Evolutionary conservation across 192 early-diverging fungal genomes (phyloP), one percentile per base, ranked within the genome.

Genomic region (Coemansia sp.): DNA sequence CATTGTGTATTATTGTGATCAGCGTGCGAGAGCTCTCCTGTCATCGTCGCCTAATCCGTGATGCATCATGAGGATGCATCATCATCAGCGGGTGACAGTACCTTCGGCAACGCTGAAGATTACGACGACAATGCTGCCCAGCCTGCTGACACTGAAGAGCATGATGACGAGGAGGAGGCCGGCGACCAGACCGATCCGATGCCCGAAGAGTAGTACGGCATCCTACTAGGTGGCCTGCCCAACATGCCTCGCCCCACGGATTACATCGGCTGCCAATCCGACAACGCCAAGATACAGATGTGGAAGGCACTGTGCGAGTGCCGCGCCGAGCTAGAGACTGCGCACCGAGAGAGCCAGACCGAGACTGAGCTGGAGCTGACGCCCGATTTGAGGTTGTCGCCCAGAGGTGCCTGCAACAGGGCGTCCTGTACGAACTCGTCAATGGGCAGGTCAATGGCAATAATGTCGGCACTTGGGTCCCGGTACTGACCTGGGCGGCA

Each of bases 371-470:
- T n/a, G n/a, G 14, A 11, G 17, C 22, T 41, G 7, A 65, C 39
- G 39, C 64, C 64, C 1, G 64, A 65, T n/a, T 65, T 57, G 10
- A 29, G 25, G 27, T 43, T 0, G 38, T 65, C 14, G 64, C 40
- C 14, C 53, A 41, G 39, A 60, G 42, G 37, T 25, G 40, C 1
- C 1, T 69, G 10, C 10, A 0, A 0, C 38, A 24, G 40, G 35
- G 41, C 29, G 2, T 62, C 1, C 60, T 63, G 7, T 45, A 62
- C 4, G 19, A 70, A 12, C 20, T 70, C 4, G 53, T 31, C 0
- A 17, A 24, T 15, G 31, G 53, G 0, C 20, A 27, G 0, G 31
- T 37, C 19, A 14, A 12, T 0, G 3, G 15, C 0, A 51, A 57
- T 2, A 29, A 38, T 0, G 40, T 57, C 17, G 69, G 69, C 17